Conservation (phyloP, 2,329 filamentous ascomycete species). For the Nakataea oryzae region DNA sequence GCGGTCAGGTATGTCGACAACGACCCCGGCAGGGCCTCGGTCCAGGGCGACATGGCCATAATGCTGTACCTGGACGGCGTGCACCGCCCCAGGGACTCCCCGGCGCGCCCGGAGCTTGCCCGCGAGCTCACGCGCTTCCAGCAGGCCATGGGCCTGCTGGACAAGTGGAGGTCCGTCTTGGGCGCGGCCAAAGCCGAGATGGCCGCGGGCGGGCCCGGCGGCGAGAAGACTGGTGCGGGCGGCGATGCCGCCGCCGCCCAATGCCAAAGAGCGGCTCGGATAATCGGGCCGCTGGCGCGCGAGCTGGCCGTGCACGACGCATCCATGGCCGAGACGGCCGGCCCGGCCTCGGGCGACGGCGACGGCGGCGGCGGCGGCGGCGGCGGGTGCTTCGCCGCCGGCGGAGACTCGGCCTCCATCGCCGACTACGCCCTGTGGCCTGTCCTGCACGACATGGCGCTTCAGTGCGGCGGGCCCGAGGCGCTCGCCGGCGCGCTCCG, state of each 20-base stretch:
- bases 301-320: slow-evolving; percentile 30
- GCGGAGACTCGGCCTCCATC: slow-evolving; percentile 24
- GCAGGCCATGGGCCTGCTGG: slow-evolving; percentile 24
- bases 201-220: neutral
- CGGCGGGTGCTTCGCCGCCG: slow-evolving; percentile 30
- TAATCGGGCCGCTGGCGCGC: slow-evolving; percentile 14
- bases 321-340: slow-evolving; percentile 19
- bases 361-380: slow-evolving; percentile 7
- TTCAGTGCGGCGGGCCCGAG: slow-evolving; percentile 18
- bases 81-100: slow-evolving; percentile 23
- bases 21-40: slow-evolving; percentile 32
- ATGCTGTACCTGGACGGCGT: slow-evolving; percentile 51
- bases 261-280: neutral
- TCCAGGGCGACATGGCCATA: slow-evolving; percentile 40
- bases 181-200: slow-evolving; percentile 1
- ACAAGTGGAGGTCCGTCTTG: slow-evolving; percentile 19
- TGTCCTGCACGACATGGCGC: slow-evolving; percentile 34
- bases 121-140: slow-evolving; percentile 30
- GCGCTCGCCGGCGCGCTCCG: slow-evolving; percentile 14
- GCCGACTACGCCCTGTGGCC: slow-evolving; percentile 50
- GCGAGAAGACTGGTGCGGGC: neutral
- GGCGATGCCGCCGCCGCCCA: neutral
- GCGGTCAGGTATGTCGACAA: slow-evolving; percentile 44
- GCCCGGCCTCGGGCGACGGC: slow-evolving; percentile 1
- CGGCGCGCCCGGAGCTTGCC: slow-evolving; percentile 20